Evolutionary conservation across 2,329 filamentous ascomycete species (phyloP), one percentile per base, ranked within the genome.

Genomic region (Fusarium bactridioides): DNA sequence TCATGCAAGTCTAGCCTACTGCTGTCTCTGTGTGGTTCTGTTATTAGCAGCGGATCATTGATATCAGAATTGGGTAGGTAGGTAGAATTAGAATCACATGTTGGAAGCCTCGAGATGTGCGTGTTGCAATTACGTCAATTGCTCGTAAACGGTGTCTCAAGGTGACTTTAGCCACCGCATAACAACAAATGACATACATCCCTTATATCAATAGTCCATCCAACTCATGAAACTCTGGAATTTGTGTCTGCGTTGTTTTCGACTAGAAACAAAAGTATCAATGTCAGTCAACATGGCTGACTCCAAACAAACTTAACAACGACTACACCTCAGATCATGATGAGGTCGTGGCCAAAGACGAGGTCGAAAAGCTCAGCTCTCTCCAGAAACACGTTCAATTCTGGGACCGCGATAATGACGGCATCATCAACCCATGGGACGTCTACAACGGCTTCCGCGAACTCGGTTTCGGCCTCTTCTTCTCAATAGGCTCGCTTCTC

Each of bases 371-470:
- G 9, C 31, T 43, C 47, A 70, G 35, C 12, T 38, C 59, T 51
- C 72, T 85, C 0, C 83, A 84, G 56, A 81, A 82, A 45, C 83
- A 85, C 54, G 67, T 81, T 41, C 74, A 80, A 9, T 85, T 84
- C 76, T 85, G 82, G 78, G 83, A 85, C 64, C 50, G 73, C 27
- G 82, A 85, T 68, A 62, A 70, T 7, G 83, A 85, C 64, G 82
- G 81, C 33, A 68, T 80, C 33, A 84, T 85, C 68, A 80, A 76
- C 38, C 83, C 82, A 0, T 71, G 62, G 55, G 81, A 85, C 60
- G 82, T 82, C 3, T 85, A 82, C 69, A 65, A 38, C 10, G 83
- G 84, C 1, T 84, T 85, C 61, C 79, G 80, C 7, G 79, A 80
- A 3, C 75, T 85, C 0, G 83, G 83, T 1, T 84, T 84, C 71